These are phyloP conservation scores for Actinomortierella wolfii DNA, from an alignment of 371 early-diverging fungal species.

Conservation along the genomic window DNA sequence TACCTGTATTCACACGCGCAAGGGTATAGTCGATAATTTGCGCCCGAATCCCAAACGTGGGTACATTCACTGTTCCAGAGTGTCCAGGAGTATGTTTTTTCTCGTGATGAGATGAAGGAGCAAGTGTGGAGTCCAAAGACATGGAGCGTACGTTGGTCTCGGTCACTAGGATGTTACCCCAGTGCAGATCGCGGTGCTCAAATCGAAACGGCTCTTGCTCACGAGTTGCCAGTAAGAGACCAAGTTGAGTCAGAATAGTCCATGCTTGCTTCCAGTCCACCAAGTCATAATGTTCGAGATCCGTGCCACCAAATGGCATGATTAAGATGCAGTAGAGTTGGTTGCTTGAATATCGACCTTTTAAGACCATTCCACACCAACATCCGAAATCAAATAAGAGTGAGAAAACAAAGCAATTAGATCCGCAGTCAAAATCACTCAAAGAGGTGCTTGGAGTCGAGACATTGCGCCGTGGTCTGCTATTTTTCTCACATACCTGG, in stretches of 20 bases:
- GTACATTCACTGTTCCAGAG: constrained; percentile 16
- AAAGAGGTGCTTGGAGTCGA: too few species aligned
- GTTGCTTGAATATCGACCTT: constrained; percentile 50
- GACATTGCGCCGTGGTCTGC: neutral
- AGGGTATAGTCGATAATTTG: constrained; percentile 79
- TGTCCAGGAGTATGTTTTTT: neutral
- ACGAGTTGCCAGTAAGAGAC: constrained; percentile 62
- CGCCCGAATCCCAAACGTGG: constrained; percentile 57
- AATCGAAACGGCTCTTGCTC: constrained; percentile 63
- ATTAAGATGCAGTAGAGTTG: constrained; percentile 76
- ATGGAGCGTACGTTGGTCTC: constrained; percentile 10
- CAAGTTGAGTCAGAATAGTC: constrained; percentile 60
- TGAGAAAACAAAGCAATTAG: too few species aligned
- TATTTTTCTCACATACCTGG: constrained; percentile 47
- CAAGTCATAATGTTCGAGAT: constrained; percentile 61
- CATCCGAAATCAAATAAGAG: constrained; percentile 3
- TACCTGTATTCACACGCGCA: constrained; percentile 53
- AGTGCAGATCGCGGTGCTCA: constrained; percentile 90
- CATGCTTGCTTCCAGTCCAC: constrained; percentile 61
- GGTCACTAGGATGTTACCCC: constrained; percentile 87
- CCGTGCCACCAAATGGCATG: constrained; percentile 71
- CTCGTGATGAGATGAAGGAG: too few species aligned
- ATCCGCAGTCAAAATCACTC: too few species aligned
- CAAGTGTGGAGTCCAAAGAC: too few species aligned
- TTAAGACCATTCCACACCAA: neutral